Evolutionary conservation across 169 alveolate genomes (phyloP).

Genomic region (Cyclospora cayetanensis): DNA sequence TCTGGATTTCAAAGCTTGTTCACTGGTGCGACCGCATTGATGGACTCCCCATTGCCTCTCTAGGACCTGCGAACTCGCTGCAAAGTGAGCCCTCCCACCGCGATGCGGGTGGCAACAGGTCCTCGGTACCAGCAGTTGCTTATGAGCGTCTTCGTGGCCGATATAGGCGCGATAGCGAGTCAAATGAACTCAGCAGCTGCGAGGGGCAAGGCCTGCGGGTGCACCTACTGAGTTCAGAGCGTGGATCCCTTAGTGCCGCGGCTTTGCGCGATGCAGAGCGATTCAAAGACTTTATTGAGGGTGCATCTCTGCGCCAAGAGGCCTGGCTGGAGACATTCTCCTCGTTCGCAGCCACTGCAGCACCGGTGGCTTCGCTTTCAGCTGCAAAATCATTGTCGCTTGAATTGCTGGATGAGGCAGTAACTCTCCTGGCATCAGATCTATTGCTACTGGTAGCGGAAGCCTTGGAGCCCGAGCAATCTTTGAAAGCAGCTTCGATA

Average conservation of each 20-base stretch:
- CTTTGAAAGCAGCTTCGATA: neutral
- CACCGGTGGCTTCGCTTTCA: neutral
- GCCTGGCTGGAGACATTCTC: neutral
- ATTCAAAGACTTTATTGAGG: neutral
- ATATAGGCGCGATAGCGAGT: neutral
- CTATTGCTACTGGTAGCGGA: conserved; percentile 34
- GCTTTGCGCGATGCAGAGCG: neutral
- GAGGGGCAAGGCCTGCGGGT: neutral
- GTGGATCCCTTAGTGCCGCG: neutral
- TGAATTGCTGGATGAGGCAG: conserved; percentile 4
- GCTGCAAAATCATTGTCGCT: neutral
- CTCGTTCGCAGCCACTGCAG: conserved; percentile 10
- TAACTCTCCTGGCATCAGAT: neutral
- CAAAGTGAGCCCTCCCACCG: neutral
- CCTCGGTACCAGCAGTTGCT: too few species aligned
- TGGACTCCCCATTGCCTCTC: neutral
- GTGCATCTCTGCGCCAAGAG: neutral
- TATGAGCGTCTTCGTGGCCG: too few species aligned
- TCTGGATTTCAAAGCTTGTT: neutral
- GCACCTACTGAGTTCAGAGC: neutral
- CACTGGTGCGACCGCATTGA: neutral
- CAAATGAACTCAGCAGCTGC: neutral
- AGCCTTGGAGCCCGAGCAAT: neutral
- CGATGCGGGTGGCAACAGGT: neutral
- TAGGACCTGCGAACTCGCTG: neutral